A percentile compares a stretch with the other conserved stretches of the same genome.
phyloP scores from a whole-genome alignment of 768 basidiomycete species.

The Mycena capillaripes region DNA sequence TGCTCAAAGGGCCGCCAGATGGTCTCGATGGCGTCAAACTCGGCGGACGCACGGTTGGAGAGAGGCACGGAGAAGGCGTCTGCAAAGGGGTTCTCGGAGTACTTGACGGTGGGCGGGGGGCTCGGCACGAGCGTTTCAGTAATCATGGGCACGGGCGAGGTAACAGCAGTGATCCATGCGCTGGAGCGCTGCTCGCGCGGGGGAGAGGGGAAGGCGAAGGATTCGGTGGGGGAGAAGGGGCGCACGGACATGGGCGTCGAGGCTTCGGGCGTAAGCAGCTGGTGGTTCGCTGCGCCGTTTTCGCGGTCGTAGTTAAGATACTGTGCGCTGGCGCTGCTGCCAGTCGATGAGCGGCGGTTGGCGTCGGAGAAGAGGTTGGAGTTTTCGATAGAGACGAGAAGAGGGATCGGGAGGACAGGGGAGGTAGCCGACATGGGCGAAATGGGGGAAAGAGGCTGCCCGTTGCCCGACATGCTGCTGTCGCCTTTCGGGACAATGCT shows the following conservation, averaged over 20 bases:
- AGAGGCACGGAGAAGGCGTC: conserved; percentile 44
- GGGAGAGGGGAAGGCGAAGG: conserved; percentile 78
- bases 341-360: conserved; percentile 23
- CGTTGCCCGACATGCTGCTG: conserved; percentile 27
- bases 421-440: conserved; percentile 29
- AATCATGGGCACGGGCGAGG: conserved; percentile 1
- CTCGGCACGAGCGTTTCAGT: conserved; percentile 31
- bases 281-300: conserved; percentile 28
- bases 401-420: conserved; percentile 40
- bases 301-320: conserved; percentile 45
- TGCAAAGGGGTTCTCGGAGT: conserved; percentile 49
- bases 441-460: conserved; percentile 33
- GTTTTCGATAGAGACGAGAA: conserved; percentile 49
- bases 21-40: conserved; percentile 59
- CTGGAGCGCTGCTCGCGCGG: conserved; percentile 49
- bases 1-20: conserved; percentile 71
- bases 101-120: conserved; percentile 32
- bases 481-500: conserved; percentile 36
- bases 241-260: conserved; percentile 72
- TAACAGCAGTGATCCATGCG: not conserved
- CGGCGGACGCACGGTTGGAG: conserved; percentile 31
- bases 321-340: conserved; percentile 56
- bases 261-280: conserved; percentile 41
- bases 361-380: conserved; percentile 37
- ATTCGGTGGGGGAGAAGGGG: conserved; percentile 77